Evolutionary conservation across 805 yeast genomes (phyloP).

Genomic region (Suhomyces kilbournensis): DNA sequence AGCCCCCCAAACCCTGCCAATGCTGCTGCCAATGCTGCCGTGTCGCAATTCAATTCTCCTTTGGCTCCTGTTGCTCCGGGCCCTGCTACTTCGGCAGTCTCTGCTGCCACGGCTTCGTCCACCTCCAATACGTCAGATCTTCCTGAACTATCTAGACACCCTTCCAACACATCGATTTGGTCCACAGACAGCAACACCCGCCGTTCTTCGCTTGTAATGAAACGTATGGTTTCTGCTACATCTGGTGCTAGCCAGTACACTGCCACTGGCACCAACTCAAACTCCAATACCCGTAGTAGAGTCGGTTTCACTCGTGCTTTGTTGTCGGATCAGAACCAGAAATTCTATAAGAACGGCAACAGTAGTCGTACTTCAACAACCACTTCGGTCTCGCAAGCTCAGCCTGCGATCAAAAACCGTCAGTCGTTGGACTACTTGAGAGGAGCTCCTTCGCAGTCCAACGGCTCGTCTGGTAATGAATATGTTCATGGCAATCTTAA

Average conservation of each 20-base stretch:
- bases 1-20: not conserved
- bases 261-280: constrained; percentile 10
- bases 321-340: constrained; percentile 27
- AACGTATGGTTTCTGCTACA: constrained; percentile 26
- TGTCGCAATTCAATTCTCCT: not conserved
- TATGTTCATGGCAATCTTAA: constrained; percentile 12
- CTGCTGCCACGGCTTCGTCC: not conserved
- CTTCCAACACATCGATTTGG: constrained; percentile 36
- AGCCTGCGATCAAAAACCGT: constrained; percentile 2
- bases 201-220: constrained; percentile 28
- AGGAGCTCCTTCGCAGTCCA: constrained; percentile 4
- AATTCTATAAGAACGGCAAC: constrained; percentile 18
- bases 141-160: constrained; percentile 18
- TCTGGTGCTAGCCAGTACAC: constrained; percentile 28
- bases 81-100: not conserved
- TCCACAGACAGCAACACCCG: constrained; percentile 29
- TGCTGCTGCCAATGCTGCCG: not conserved
- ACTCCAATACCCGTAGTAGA: constrained; percentile 14
- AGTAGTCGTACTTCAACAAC: constrained; percentile 6
- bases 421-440: constrained; percentile 29
- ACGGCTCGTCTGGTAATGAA: not conserved
- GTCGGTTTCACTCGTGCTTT: constrained; percentile 44
- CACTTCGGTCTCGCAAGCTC: not conserved
- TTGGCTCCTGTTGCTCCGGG: not conserved
- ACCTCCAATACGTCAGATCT: not conserved